Base-by-base conservation (phyloP, 2,329 filamentous ascomycete genomes). In the Chlorencoelia australis region DNA sequence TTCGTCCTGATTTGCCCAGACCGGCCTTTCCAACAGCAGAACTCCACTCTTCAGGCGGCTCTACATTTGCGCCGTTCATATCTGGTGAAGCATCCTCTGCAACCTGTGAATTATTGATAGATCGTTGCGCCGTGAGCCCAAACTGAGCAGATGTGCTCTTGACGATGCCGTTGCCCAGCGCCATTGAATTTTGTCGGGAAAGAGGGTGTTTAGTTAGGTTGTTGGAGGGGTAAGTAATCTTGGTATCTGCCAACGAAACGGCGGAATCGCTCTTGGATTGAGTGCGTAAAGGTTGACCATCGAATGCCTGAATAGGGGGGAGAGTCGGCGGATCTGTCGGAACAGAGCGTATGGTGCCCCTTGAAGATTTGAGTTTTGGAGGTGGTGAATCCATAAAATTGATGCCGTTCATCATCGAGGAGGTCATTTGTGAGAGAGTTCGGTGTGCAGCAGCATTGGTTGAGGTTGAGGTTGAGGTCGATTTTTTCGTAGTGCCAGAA, bases 1-100 rank as follows among this genome's bases (percentile, higher is more conserved):
- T 81, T 21, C 80, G 69, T 7, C 81, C 81, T 7, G 79, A 84
- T 63, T 86, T 86, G 28, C 81, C 81, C 2, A 81, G 62, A 3
- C 75, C 77, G 6, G 79, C 78, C 53, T 79, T 79, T 47, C 79
- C 79, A 30, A 82, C 71, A 3, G 77, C 77, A 19, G 75, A 75
- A 52, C 80, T 78, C 73, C 76, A 79, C 55, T 55, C 51, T 22
- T 35, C 25, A 3, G 33, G 27, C 13, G 22, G 18, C 10, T 37
- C 33, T 7, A 22, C 22, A 16, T 14, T 30, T 17, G 15, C 33
- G 17, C 28, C 32, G 16, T 34, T 40, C 7, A 31, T 35, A 22
- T 26, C 32, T 18, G 31, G 10, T 13, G 43, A 9, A 20, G 27
- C 38, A 14, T 49, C 43, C 21, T 48, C 49, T 2, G 41, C 38